phyloP scores from a whole-genome alignment of 345 rosid genomes.

The Corymbia maculata region DNA sequence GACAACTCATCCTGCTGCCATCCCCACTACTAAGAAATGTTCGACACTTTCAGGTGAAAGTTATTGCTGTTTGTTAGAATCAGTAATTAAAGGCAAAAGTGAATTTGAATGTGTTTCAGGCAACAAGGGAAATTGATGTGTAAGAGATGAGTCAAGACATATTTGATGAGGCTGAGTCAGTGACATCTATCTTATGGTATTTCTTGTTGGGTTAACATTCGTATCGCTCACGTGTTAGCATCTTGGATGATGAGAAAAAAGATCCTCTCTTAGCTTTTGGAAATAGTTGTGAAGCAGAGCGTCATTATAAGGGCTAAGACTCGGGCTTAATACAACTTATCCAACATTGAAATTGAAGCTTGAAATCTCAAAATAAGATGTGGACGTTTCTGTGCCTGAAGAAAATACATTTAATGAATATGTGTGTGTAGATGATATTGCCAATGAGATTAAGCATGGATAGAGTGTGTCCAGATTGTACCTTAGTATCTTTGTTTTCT shows the following conservation, averaged over 20 bases:
- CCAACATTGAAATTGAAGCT: neutral
- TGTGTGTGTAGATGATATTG: neutral
- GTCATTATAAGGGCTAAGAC: neutral
- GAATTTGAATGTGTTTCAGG: neutral
- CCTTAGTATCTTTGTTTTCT: neutral
- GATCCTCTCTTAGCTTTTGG: neutral
- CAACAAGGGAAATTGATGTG: neutral
- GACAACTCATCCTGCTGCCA: neutral
- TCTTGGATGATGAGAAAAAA: neutral
- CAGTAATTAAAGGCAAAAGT: neutral
- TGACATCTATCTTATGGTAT: neutral
- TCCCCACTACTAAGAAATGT: neutral
- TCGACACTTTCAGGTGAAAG: neutral
- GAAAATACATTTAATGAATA: neutral
- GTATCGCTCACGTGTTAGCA: neutral
- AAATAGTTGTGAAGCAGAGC: neutral
- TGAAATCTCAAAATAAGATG: neutral
- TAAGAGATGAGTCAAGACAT: neutral
- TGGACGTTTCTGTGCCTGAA: neutral
- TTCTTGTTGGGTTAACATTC: neutral
- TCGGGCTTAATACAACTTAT: neutral
- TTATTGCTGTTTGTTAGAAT: neutral
- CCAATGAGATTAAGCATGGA: neutral
- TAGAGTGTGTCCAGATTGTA: neutral
- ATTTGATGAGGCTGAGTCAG: neutral